phyloP scores from a whole-genome alignment of 2,329 filamentous ascomycete species.

The Parasarocladium wereldwijsianum region DNA sequence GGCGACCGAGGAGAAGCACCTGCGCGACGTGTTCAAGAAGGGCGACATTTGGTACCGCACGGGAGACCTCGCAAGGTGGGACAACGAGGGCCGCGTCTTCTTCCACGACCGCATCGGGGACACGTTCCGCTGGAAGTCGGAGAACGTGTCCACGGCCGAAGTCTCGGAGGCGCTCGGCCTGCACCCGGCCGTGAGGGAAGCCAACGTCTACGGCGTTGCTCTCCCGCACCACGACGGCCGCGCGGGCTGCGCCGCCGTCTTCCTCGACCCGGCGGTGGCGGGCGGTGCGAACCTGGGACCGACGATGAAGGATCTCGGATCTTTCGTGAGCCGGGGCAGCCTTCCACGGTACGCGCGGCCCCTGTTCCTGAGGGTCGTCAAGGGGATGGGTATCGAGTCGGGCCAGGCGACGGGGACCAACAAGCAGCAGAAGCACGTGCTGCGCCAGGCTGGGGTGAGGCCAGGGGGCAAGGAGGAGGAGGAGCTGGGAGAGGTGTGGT shows the following conservation, averaged over 20 bases:
- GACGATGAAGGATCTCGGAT: conserved; percentile 43
- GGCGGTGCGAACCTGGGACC: conserved; percentile 24
- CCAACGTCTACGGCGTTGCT: conserved; percentile 74
- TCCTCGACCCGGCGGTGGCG: conserved; percentile 25
- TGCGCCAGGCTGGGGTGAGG: conserved; percentile 63
- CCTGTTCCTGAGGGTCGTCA: conserved; percentile 57
- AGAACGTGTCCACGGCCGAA: conserved; percentile 72
- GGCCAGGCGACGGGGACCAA: conserved; percentile 66
- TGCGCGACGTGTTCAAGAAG: conserved; percentile 56
- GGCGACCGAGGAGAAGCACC: conserved; percentile 59
- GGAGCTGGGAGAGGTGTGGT: conserved; percentile 37
- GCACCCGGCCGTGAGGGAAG: conserved; percentile 54
- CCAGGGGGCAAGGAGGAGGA: conserved; percentile 31
- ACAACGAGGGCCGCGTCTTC: conserved; percentile 55
- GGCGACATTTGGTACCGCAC: conserved; percentile 75
- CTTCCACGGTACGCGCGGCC: conserved; percentile 66
- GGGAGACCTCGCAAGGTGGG: conserved; percentile 66
- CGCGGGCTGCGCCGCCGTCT: conserved; percentile 65
- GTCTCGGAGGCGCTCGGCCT: conserved; percentile 61
- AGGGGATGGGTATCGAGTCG: conserved; percentile 26
- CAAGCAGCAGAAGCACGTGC: conserved; percentile 69
- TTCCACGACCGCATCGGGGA: conserved; percentile 74
- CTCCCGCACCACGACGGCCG: conserved; percentile 72
- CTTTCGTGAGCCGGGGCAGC: conserved; percentile 35
- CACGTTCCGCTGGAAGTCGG: conserved; percentile 68